Evolutionary conservation across 2,329 filamentous ascomycete genomes (phyloP).

Genomic region (Metarhizium anisopliae): DNA sequence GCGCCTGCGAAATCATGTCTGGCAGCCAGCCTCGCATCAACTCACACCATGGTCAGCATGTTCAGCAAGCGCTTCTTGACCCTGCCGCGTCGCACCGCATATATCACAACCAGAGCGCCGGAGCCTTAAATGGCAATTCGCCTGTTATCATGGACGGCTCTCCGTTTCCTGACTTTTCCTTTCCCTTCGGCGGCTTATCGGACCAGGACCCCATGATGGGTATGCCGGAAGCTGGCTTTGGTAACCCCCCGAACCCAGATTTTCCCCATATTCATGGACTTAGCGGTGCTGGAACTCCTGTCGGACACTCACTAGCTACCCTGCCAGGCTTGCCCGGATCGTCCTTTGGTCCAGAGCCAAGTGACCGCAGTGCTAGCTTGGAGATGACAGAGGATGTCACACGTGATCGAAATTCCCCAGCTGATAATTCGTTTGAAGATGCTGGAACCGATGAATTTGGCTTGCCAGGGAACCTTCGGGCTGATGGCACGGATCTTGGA

Average conservation of each 20-base stretch:
- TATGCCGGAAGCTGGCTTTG: constrained; percentile 24
- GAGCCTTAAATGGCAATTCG: constrained; percentile 13
- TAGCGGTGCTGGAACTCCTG: constrained; percentile 9
- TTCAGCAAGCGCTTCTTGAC: constrained; percentile 18
- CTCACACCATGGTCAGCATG: constrained; percentile 20
- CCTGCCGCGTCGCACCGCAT: constrained; percentile 13
- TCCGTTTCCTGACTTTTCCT: constrained; percentile 45
- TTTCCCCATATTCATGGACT: constrained; percentile 23
- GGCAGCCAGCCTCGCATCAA: constrained; percentile 19
- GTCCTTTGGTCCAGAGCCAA: constrained; percentile 14
- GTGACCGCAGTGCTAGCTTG: constrained; percentile 18
- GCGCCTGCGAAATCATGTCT: constrained; percentile 17
- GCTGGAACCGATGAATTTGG: constrained; percentile 51
- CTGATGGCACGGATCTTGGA: constrained; percentile 45
- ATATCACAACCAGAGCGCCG: constrained; percentile 13
- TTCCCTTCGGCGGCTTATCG: constrained; percentile 32
- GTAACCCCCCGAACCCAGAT: constrained; percentile 20
- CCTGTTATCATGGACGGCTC: constrained; percentile 32
- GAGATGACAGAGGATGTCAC: constrained; percentile 38
- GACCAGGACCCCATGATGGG: constrained; percentile 18
- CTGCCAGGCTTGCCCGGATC: constrained; percentile 13
- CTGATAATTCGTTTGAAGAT: constrained; percentile 42
- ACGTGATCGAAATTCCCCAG: constrained; percentile 33
- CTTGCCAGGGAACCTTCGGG: constrained; percentile 33
- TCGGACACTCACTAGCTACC: constrained; percentile 9